Percentiles rank a stretch among this genome's conserved stretches.
phyloP scores from a whole-genome alignment of 2,329 filamentous ascomycete species.

The Fusarium duplospermum region DNA sequence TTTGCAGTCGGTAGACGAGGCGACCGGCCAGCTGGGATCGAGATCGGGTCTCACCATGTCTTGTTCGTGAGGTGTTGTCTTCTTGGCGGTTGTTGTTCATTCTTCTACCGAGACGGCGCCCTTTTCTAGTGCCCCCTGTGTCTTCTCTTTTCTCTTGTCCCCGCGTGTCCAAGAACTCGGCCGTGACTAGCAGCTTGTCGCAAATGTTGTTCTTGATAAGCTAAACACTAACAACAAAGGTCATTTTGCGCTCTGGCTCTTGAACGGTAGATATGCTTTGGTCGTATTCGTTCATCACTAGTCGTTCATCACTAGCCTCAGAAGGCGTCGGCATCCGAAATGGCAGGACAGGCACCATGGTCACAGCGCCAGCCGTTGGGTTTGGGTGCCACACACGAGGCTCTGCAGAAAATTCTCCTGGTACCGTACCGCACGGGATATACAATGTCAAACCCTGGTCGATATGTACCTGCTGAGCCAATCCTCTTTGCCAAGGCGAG shows the following conservation, averaged over 20 bases:
- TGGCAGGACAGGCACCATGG: conserved; percentile 22
- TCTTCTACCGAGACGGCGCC: neutral
- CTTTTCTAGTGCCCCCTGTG: neutral
- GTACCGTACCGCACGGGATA: neutral
- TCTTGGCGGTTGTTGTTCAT: neutral
- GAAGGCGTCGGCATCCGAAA: conserved; percentile 23
- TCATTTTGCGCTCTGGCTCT: neutral
- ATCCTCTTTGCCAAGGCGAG: neutral
- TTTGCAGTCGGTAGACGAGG: conserved; percentile 19
- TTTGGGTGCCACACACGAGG: conserved; percentile 11
- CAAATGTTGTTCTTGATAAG: neutral
- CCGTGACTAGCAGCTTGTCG: neutral
- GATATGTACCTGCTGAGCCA: neutral
- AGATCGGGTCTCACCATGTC: conserved; percentile 4
- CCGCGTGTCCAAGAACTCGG: neutral
- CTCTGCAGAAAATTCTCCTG: conserved; percentile 3
- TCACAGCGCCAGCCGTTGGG: neutral
- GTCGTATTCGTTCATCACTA: conserved; percentile 2
- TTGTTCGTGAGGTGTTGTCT: neutral
- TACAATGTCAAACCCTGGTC: neutral
- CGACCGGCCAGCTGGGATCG: conserved; percentile 21
- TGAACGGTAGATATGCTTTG: neutral
- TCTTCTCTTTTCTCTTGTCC: neutral
- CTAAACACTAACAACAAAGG: neutral
- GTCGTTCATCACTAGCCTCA: neutral